phyloP scores from a whole-genome alignment of 2,329 filamentous ascomycete genomes.

The Penicillium frequentans region DNA sequence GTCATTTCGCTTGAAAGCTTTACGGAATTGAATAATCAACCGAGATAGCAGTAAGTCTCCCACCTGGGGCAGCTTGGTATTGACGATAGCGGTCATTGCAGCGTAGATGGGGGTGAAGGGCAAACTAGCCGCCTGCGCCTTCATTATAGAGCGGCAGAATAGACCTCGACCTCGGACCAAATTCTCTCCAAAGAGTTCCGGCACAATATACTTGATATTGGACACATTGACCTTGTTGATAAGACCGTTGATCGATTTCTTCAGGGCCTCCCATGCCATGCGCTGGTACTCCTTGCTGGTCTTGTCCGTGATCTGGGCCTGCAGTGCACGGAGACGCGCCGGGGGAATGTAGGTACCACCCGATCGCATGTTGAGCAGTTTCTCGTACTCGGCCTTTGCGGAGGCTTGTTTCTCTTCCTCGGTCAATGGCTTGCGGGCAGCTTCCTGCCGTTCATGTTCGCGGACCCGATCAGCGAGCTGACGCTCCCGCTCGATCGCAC shows the following conservation, averaged over 20 bases:
- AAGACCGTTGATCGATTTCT: slow-evolving; percentile 97
- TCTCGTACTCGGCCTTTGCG: slow-evolving; percentile 90
- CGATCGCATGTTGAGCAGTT: slow-evolving; percentile 86
- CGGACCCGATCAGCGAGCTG: slow-evolving; percentile 55
- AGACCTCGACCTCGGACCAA: slow-evolving; percentile 85
- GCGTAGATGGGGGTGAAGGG: slow-evolving; percentile 97
- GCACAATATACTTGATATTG: slow-evolving; percentile 97
- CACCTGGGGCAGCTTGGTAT: slow-evolving; percentile 93
- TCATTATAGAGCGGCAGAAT: slow-evolving; percentile 97
- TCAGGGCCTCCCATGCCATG: slow-evolving; percentile 98
- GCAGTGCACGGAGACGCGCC: slow-evolving; percentile 82
- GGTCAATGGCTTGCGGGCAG: slow-evolving; percentile 54
- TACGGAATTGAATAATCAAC: slow-evolving; percentile 87
- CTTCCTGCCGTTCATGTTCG: slow-evolving; percentile 51
- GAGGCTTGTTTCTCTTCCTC: slow-evolving; percentile 85
- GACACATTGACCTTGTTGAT: slow-evolving; percentile 99
- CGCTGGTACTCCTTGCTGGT: slow-evolving; percentile 95
- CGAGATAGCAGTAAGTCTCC: slow-evolving; percentile 86
- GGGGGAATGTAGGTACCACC: slow-evolving; percentile 97
- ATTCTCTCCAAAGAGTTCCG: slow-evolving; percentile 94
- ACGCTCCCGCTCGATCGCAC: slow-evolving; percentile 51
- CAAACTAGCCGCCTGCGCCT: slow-evolving; percentile 92
- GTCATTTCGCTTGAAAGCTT: slow-evolving; percentile 94
- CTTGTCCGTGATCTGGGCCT: slow-evolving; percentile 97
- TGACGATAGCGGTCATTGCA: slow-evolving; percentile 93